Evolutionary conservation across 768 basidiomycete genomes (phyloP), one percentile per base, ranked within the genome.

Genomic region (Boletus tomentosulus): DNA sequence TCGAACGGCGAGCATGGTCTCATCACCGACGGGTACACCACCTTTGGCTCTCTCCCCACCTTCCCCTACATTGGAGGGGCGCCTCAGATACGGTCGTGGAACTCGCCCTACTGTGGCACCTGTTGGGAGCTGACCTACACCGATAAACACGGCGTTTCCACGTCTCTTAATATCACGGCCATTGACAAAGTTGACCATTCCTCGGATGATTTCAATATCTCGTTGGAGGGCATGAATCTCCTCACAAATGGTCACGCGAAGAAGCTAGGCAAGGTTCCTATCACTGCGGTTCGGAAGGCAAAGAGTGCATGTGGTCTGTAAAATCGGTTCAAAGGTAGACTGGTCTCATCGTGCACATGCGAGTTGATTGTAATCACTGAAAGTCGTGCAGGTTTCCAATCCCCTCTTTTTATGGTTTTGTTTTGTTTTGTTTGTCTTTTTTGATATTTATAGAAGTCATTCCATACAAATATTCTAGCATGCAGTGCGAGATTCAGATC

Each of bases 11-110:
- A 66, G 24, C 70, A 82, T 51, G 84, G 84, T 12, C 70, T 86
- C 22, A 33, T 75, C 12, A 73, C 74, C 13, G 67, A 45, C 19
- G 74, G 62, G 25, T 85, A 73, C 67, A 74, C 68, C 4, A 83
- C 76, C 34, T 80, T 85, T 48, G 74, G 71, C 15, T 68, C 71
- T 35, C 66, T 87, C 27, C 83, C 84, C 2, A 69, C 67, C 44
- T 87, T 84, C 73, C 83, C 85, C 0, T 63, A 72, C 65, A 81
- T 87, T 60, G 84, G 82, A 30, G 84, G 79, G 1, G 79, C 75
- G 1, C 70, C 73, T 15, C 80, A 75, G 35, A 71, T 86, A 52
- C 66, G 65, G 6, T 77, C 75, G 25, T 85, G 70, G 67, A 74
- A 81, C 63, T 84, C 82, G 1, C 55, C 65, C 1, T 69, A 72